Evolutionary conservation across 345 rosid species (phyloP), one percentile per base, ranked within the genome.

Genomic region (Carallia brachiata): DNA sequence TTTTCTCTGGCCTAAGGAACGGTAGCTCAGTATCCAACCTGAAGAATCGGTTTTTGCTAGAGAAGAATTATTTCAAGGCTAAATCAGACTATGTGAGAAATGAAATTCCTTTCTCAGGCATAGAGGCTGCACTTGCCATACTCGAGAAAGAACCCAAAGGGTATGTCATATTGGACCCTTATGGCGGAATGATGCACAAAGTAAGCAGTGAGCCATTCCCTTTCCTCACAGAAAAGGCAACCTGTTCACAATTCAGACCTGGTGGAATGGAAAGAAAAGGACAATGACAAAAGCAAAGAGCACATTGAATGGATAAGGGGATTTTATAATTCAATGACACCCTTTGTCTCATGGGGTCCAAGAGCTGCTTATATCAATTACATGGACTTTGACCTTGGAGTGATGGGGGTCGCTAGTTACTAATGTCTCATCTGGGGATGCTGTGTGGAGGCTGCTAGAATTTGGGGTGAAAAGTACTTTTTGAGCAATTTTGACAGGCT

Each of bases 391-490:
- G 79, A 76, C 58, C 55, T 76, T 34, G 79, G 79, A 30, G 65
- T 31, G 9, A 67, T 52, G 66, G 63, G 63, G 40, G 28, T 1
- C 30, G 67, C 37, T 52, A 0, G 15, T 8, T 5, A 57, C 8
- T 5, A 32, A 1, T 28, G 53, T 47, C 17, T 62, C 62, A 37
- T 4, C 52, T 58, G n/a, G 47, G 28, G 71, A 70, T 59, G 66
- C 55, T 5, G 71, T 5, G 71, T 66, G 23, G 65, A 70, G 37
- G 28, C n/a, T 23, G 75, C 79, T 47, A 71, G 75, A 67, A 71
- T 44, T 66, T 76, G 79, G 79, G 79, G 79, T 13, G 79, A 76
- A 39, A 76, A 70, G 44, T 76, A 76, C 36, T 76, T 76, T 59
- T 47, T 76, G 75, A 62, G 36, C n/a, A 76, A 76, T 15, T 76